Base-by-base conservation (phyloP, 352 stramenopile genomes). In the Globisporangium spinosum region DNA sequence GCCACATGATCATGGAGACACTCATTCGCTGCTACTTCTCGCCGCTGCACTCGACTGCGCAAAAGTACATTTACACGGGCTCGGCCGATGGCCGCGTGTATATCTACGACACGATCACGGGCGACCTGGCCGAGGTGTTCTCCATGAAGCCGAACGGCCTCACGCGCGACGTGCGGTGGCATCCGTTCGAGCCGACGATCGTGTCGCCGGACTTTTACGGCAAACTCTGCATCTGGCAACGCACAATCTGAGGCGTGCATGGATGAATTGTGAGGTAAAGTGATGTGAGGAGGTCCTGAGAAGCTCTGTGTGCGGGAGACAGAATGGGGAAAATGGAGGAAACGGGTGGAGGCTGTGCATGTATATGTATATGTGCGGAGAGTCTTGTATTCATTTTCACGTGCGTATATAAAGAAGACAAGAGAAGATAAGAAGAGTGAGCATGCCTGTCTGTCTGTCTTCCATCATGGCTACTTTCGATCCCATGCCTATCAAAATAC, bases 11-110 rank as follows among this genome's bases (percentile, higher is more conserved):
- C 29, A 80, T 90, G 69, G 79, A 95, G 78, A 95, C 88, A 66
- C 76, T 95, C 15, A 89, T 95, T 58, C 88, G 88, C 2, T 92
- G 82, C 65, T 84, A 95, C 67, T 95, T 95, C 58, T 95, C 88
- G 64, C 88, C 88, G n/a, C 64, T 93, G 60, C 82, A 94, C 64
- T 90, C 85, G n/a, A 95, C 88, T 0, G 88, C 78, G 2, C 88
- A 95, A 71, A 93, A 93, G 71, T 95, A 91, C 72, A 75, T 95
- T 13, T 93, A 91, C 77, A 90, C 85, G 17, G 88, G 88, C 32
- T 95, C 88, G 58, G 88, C 88, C 0, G 85, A 95, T 53, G 86
- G 85, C 56, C 82, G 85, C 35, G 85, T 95, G 65, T 94, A 93
- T 68, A 82, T 95, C 4, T 95, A 90, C 76, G 85, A 95, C 69